Percentiles rank a stretch among this genome's conserved stretches.
These are phyloP conservation scores for Aspergillus indologenus DNA, from an alignment of 495 filamentous ascomycete species.

Conservation along the genomic window DNA sequence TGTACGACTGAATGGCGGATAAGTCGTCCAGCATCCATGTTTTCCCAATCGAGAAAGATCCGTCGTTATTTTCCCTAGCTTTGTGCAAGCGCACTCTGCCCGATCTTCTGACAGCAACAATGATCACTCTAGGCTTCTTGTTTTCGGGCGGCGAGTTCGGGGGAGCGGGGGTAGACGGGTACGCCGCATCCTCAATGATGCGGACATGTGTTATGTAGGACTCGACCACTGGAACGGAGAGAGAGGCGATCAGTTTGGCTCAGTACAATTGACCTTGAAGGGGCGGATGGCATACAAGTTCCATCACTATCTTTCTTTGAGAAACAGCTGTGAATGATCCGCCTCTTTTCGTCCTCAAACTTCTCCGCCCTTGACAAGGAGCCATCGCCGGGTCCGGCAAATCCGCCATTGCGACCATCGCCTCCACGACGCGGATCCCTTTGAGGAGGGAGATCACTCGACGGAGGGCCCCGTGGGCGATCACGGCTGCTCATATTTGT, in stretches of 20 bases:
- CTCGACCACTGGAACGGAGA: constrained; percentile 62
- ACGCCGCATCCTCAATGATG: constrained; percentile 77
- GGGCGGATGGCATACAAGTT: constrained; percentile 54
- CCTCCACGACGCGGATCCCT: constrained; percentile 33
- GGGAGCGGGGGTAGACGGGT: constrained; percentile 83
- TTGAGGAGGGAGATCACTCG: constrained; percentile 26
- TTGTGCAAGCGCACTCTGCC: constrained; percentile 95
- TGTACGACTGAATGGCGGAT: constrained; percentile 72
- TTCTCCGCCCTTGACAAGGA: constrained; percentile 70
- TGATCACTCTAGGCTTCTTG: constrained; percentile 87
- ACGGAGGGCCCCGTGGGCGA: constrained; percentile 31
- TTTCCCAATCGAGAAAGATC: constrained; percentile 94
- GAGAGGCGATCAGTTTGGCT: constrained; percentile 15
- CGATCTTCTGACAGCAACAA: constrained; percentile 87
- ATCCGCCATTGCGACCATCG: constrained; percentile 32
- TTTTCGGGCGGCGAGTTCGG: constrained; percentile 63
- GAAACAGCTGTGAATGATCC: constrained; percentile 92
- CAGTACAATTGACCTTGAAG: background rate
- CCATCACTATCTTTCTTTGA: constrained; percentile 81
- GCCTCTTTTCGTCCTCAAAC: constrained; percentile 93
- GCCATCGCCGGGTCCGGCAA: constrained; percentile 26
- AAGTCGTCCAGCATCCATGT: constrained; percentile 95
- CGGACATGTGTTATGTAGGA: constrained; percentile 97
- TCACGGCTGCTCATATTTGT: constrained; percentile 39
- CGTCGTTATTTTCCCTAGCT: constrained; percentile 89